These are phyloP conservation scores for Candida ulmi DNA, from an alignment of 805 yeast species.

Conservation along the genomic window DNA sequence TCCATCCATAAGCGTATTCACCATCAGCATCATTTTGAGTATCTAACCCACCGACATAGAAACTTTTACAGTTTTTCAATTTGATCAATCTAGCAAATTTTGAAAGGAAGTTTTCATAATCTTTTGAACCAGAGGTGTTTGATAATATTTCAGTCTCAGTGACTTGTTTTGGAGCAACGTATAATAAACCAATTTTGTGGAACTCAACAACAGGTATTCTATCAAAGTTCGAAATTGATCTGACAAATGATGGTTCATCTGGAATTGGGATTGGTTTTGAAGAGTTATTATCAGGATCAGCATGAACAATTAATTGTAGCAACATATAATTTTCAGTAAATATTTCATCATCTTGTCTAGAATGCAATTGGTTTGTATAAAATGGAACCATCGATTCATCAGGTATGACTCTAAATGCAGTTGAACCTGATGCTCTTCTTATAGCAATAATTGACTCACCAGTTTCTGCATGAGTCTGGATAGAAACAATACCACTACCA, in stretches of 20 bases:
- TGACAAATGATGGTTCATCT: conserved; percentile 36
- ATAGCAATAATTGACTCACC: conserved; percentile 49
- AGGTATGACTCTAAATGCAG: conserved; percentile 39
- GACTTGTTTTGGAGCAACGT: conserved; percentile 63
- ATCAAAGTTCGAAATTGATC: conserved; percentile 62
- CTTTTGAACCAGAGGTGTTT: conserved; percentile 58
- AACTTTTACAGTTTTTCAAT: conserved; percentile 46
- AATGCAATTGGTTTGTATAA: conserved; percentile 19
- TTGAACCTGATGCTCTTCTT: conserved; percentile 64
- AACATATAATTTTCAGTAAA: conserved; percentile 42
- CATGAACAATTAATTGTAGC: conserved; percentile 44
- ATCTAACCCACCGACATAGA: conserved; percentile 78
- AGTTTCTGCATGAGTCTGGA: conserved; percentile 44
- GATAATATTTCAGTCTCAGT: conserved; percentile 59
- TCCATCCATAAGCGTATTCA: conserved; percentile 66
- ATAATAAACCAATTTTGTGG: conserved; percentile 73
- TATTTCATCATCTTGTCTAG: conserved; percentile 15
- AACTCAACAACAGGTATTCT: conserved; percentile 72
- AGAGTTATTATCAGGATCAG: conserved; percentile 25
- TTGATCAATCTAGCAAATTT: conserved; percentile 56
- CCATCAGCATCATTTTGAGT: conserved; percentile 69
- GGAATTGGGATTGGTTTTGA: conserved; percentile 46
- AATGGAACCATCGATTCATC: conserved; percentile 33
- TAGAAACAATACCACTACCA: conserved; percentile 51
- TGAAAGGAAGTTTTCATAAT: conserved; percentile 54